Evolutionary conservation across 805 yeast species (phyloP), one percentile per base, ranked within the genome.

Genomic region (Cyberlindnera mycetangii): DNA sequence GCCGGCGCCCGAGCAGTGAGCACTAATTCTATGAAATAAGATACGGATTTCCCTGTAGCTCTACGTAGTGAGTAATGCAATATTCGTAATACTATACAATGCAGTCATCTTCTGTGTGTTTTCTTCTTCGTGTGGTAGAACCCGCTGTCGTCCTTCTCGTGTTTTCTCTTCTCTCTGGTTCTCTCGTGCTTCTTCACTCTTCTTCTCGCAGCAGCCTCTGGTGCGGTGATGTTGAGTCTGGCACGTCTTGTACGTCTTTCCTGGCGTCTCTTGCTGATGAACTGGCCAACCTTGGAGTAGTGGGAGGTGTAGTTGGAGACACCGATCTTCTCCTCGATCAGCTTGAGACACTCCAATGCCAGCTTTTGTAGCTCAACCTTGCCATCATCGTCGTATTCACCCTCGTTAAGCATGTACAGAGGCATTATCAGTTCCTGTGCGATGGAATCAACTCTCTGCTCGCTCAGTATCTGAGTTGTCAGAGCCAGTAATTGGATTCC

Each of bases 231-330:
- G 3, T 89, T 85, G 60, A 88, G 67, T 47, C 85, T 82, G 0
- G 95, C 85, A 45, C 89, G 74, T 59, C 82, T 83, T 0, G 85
- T 76, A 59, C 74, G 80, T 65, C 97, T 79, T 39, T 88, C 95
- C 47, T 75, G 75, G 57, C 97, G 77, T 62, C 88, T 78, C 28
- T 69, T 68, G 22, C 64, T 66, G 19, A 90, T 83, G 15, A 57
- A 56, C 51, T 74, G 78, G 59, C 80, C 79, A n/a, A 89, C 93
- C 36, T 69, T 68, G 2, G 85, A 68, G 58, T 82, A 84, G 2
- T 78, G 65, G 17, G 68, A 62, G 11, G 87, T 75, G 59, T 83
- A 92, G 20, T 74, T 81, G 0, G 89, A 74, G 8, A 82, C 76
- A 9, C 96, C 93, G 38, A 92, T 59, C 55, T 81, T 85, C 15